Evolutionary conservation across 352 stramenopile species (phyloP), one percentile per base, ranked within the genome.

Genomic region (Phytophthora ohioensis): DNA sequence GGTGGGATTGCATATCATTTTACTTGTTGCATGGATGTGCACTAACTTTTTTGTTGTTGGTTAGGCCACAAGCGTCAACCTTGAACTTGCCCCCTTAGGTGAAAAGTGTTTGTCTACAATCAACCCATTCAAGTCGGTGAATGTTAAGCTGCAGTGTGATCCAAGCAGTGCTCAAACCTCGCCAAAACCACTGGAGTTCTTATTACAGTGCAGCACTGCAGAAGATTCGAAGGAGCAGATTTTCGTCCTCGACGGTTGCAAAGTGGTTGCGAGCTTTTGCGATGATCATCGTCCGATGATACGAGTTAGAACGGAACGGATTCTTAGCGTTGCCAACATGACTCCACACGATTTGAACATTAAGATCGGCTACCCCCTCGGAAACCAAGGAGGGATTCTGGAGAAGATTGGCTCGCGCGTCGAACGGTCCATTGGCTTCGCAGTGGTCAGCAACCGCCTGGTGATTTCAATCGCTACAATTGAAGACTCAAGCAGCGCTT

Each of bases 71-170:
- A 48, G 8, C 31, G 12, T 73, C 32, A 63, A 49, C 5, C 12
- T 88, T 46, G n/a, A 74, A 15, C 9, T 80, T 49, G 46, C 47
- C 3, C 57, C 80, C 1, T 60, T 47, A 5, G 60, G 42, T 55
- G 54, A 73, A 36, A 68, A 73, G 21, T 32, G 55, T 32, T 10
- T 86, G 30, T 85, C 80, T 31, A 31, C 45, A 36, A 71, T 88
- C 30, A 86, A 88, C 27, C 80, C 80, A 8, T 84, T 77, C 42
- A 73, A 81, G 42, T 38, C 56, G 0, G 54, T 76, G 4, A 53
- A 72, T 11, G 31, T 76, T 43, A 32, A 71, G 56, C 9, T 81
- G 30, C 32, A 64, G 13, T 81, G 65, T 45, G 60, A 59, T 10
- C 41, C 62, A 51, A 10, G 34, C 30, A 43, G 21, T 41, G 12